phyloP scores from a whole-genome alignment of 768 basidiomycete species.

The Leccinum pellstonianum region DNA sequence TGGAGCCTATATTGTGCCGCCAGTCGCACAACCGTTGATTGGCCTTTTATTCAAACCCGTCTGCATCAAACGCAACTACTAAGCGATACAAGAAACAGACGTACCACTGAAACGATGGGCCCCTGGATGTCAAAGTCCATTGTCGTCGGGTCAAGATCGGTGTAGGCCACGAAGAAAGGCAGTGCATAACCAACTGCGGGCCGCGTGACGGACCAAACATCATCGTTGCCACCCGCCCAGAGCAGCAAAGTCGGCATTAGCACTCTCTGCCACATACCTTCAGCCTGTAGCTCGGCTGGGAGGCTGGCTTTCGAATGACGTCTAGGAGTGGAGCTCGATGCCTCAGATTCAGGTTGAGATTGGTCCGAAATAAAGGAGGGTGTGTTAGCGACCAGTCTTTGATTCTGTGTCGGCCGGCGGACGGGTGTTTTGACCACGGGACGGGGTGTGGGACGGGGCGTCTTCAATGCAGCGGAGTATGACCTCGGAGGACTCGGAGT shows the following conservation, averaged over 20 bases:
- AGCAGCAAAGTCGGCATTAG: background rate
- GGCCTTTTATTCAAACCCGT: too few relatives aligned
- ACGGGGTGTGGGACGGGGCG: too few relatives aligned
- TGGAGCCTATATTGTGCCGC: too few relatives aligned
- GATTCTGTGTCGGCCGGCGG: too few relatives aligned
- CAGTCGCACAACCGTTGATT: too few relatives aligned
- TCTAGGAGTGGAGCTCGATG: too few relatives aligned
- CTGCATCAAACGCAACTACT: background rate
- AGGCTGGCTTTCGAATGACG: background rate
- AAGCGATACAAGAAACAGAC: background rate
- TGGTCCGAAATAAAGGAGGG: background rate
- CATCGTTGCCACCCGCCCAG: background rate
- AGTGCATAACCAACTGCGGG: background rate
- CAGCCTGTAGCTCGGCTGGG: background rate
- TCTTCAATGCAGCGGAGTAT: background rate
- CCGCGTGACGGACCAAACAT: background rate
- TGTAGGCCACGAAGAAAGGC: background rate
- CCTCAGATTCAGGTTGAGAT: background rate
- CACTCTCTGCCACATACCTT: background rate
- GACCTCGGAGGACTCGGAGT: too few relatives aligned
- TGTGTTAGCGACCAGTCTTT: too few relatives aligned
- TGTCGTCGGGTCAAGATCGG: background rate
- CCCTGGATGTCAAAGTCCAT: background rate
- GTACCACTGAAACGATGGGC: background rate
- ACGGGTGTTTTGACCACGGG: too few relatives aligned